phyloP scores from a whole-genome alignment of 257 asterid species.

The Vinca minor region DNA sequence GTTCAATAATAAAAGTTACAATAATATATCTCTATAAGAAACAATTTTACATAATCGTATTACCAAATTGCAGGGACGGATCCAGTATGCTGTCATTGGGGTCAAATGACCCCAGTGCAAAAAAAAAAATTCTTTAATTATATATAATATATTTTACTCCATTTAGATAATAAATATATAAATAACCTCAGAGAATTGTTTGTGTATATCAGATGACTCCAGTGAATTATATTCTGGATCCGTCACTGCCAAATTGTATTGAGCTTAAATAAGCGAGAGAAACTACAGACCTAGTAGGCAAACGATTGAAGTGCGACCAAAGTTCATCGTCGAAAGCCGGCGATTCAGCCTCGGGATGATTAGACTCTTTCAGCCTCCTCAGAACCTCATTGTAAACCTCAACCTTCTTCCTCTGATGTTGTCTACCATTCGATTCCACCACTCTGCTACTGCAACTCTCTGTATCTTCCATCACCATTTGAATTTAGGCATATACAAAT shows the following conservation, averaged over 20 bases:
- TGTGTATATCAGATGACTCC: too few species aligned
- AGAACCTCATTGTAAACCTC: conserved; percentile 91
- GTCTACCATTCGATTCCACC: conserved; percentile 45
- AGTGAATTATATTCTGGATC: too few species aligned
- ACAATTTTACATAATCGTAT: conserved; percentile 2
- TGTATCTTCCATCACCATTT: conserved; percentile 78
- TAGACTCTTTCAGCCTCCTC: conserved; percentile 67
- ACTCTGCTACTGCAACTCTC: conserved; percentile 79
- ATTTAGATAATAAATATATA: too few species aligned
- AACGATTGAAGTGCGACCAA: conserved; percentile 91
- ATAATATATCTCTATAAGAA: neutral
- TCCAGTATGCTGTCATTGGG: too few species aligned
- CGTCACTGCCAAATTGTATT: too few species aligned
- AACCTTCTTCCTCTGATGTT: conserved; percentile 48
- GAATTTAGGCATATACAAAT: neutral
- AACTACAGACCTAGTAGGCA: conserved; percentile 61
- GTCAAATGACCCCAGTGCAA: too few species aligned
- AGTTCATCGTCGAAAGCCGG: conserved; percentile 72
- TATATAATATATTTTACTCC: too few species aligned
- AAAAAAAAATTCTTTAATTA: too few species aligned
- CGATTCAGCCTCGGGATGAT: conserved; percentile 54
- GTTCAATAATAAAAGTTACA: neutral
- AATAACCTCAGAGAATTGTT: too few species aligned
- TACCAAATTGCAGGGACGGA: too few species aligned
- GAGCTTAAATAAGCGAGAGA: too few species aligned